Evolutionary conservation across 352 stramenopile species (phyloP).

Genomic region (Globisporangium cystogenes): DNA sequence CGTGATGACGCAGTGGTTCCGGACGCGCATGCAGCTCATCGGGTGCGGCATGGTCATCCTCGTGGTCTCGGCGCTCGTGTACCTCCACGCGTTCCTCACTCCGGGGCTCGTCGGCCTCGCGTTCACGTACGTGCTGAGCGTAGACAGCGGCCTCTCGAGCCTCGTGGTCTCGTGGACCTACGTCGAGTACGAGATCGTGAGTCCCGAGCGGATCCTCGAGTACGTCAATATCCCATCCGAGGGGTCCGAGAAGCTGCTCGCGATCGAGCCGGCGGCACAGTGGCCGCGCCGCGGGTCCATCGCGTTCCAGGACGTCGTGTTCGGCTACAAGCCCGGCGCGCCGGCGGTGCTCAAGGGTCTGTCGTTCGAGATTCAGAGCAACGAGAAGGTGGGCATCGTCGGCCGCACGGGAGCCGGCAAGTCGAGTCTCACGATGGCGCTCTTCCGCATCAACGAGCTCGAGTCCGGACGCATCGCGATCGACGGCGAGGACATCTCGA

Average conservation of each 20-base stretch:
- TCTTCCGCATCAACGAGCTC: conserved; percentile 93
- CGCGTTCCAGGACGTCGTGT: conserved; percentile 6
- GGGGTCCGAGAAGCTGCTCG: background rate
- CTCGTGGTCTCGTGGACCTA: background rate
- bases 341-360: conserved; percentile 19
- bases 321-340: conserved; percentile 13
- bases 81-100: background rate
- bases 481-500: conserved; percentile 41
- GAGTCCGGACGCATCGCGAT: conserved; percentile 62
- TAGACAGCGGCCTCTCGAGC: background rate
- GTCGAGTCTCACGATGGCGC: conserved; percentile 78
- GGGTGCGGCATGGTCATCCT: background rate
- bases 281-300: background rate
- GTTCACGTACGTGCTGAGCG: background rate
- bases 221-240: background rate
- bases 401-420: conserved; percentile 86
- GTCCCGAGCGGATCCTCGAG: background rate
- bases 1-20: background rate
- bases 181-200: background rate
- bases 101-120: background rate
- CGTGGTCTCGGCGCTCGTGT: background rate
- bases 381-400: conserved; percentile 88
- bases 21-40: background rate
- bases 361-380: conserved; percentile 36
- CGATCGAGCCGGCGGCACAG: background rate